A percentile compares a stretch with the other conserved stretches of the same genome.
phyloP scores from a whole-genome alignment of 495 filamentous ascomycete genomes.

The Staphylotrichum longicolle region DNA sequence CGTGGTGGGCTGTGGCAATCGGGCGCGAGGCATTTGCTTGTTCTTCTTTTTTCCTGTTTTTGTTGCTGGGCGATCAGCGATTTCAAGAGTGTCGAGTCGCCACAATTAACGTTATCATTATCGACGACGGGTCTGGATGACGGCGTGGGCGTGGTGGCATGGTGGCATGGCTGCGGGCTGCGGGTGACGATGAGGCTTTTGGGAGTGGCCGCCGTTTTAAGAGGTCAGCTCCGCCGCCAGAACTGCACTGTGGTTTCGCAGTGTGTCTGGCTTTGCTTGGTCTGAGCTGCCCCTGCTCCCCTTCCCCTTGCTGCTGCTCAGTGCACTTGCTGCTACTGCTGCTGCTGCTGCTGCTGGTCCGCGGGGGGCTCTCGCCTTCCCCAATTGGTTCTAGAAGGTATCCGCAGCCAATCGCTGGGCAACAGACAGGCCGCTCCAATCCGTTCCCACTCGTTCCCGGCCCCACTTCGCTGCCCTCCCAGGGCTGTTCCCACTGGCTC shows the following conservation, averaged over 20 bases:
- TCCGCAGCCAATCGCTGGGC: conserved; percentile 16
- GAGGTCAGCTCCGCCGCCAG: conserved; percentile 15
- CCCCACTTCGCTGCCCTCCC: too few species aligned
- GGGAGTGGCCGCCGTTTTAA: conserved; percentile 23
- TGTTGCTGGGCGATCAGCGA: conserved; percentile 1
- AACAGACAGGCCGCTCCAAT: conserved; percentile 15
- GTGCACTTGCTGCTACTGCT: background rate
- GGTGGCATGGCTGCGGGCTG: conserved; percentile 7
- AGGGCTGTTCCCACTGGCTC: too few species aligned
- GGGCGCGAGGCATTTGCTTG: conserved; percentile 8
- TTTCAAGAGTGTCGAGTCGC: conserved; percentile 2
- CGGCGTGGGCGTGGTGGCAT: conserved; percentile 3
- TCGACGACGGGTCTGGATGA: background rate
- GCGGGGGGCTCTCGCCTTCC: conserved; percentile 18
- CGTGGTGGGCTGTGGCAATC: background rate
- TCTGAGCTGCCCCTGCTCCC: background rate
- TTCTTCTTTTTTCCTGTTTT: background rate
- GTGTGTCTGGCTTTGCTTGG: background rate
- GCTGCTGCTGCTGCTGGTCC: background rate
- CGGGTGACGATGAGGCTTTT: conserved; percentile 23
- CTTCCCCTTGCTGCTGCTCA: too few species aligned
- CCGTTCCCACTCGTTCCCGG: conserved; percentile 8
- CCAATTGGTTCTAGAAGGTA: conserved; percentile 27
- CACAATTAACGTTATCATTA: background rate
- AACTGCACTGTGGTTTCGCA: background rate